Base-by-base conservation (phyloP, 140 eudicot species). In the Ambrosia hybrid region DNA sequence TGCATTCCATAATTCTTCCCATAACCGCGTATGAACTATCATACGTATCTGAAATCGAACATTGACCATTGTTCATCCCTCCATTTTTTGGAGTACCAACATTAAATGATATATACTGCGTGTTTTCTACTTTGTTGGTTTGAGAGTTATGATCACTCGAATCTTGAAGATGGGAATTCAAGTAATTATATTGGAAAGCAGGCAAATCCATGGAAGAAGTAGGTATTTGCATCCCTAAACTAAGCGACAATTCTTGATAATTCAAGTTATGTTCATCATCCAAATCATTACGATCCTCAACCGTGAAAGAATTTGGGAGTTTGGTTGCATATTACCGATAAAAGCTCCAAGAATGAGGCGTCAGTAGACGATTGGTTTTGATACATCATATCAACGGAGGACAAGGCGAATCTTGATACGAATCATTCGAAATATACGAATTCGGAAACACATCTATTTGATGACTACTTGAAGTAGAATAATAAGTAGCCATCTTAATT, bases 231-330 rank as follows among this genome's bases (percentile, higher is more conserved):
- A 82, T 86, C 15, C 98, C 95, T 61, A 93, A 79, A 69, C 89
- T 90, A n/a, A 93, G 91, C 45, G 98, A 90, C 70, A 93, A 81
- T 34, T 85, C 96, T 74, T 87, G 93, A 73, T 81, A 80, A 39
- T 83, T 83, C 43, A 81, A 68, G 69, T 80, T 78, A 17, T 72
- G 85, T 55, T 81, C 85, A 16, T 81, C 86, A 5, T 74, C 82
- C 26, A 72, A 71, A 65, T 46, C 48, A 55, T 68, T 59, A 34
- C 49, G 62, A 30, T 80, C 61, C 12, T 80, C 78, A 65, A 68
- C 77, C 75, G 79, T 9, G 88, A 70, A 58, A 85, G 73, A 53
- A 75, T 76, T 58, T 82, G 90, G 5, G 80, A 38, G 34, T 75
- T 75, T 37, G 83, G 77, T 66, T 73, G 86, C 73, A 82, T 73